phyloP scores from a whole-genome alignment of 1,284 basidiomycete genomes.

The Cryptococcus sp. region DNA sequence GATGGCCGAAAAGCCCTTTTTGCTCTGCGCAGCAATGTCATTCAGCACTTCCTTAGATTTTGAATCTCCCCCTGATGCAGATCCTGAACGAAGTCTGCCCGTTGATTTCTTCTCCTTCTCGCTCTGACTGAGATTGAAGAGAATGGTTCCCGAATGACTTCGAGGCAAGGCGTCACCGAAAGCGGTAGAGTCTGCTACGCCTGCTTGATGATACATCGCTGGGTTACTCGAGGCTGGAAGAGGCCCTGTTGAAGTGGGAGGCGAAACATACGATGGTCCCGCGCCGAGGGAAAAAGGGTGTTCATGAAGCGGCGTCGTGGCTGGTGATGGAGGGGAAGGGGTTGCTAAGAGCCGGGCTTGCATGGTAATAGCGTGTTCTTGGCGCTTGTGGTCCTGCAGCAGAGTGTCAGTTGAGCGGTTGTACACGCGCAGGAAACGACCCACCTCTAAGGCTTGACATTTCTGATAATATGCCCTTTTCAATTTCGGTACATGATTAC shows the following conservation, averaged over 20 bases:
- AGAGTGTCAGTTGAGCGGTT: conserved; percentile 1
- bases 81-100: conserved; percentile 27
- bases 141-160: conserved; percentile 1
- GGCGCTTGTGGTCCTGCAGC: conserved; percentile 43
- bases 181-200: conserved; percentile 8
- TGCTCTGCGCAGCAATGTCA: conserved; percentile 49
- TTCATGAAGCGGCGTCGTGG: conserved; percentile 22
- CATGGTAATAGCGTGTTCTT: conserved; percentile 49
- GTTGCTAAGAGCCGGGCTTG: conserved; percentile 51
- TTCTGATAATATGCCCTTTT: conserved; percentile 76
- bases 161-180: conserved; percentile 2
- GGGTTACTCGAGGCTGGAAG: conserved; percentile 31
- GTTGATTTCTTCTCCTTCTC: conserved; percentile 14
- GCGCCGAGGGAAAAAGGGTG: conserved; percentile 24
- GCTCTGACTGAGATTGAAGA: conserved; percentile 14
- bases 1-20: conserved; percentile 50
- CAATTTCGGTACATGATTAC: conserved; percentile 70
- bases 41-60: conserved; percentile 50
- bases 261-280: conserved; percentile 30
- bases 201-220: conserved; percentile 6
- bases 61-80: conserved; percentile 27
- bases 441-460: conserved; percentile 77
- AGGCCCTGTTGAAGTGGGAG: conserved; percentile 27
- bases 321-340: conserved; percentile 29
- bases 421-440: conserved; percentile 12